These are phyloP conservation scores for Chaetomiaceae sp. DNA, from an alignment of 2,329 filamentous ascomycete species.

Conservation along the genomic window DNA sequence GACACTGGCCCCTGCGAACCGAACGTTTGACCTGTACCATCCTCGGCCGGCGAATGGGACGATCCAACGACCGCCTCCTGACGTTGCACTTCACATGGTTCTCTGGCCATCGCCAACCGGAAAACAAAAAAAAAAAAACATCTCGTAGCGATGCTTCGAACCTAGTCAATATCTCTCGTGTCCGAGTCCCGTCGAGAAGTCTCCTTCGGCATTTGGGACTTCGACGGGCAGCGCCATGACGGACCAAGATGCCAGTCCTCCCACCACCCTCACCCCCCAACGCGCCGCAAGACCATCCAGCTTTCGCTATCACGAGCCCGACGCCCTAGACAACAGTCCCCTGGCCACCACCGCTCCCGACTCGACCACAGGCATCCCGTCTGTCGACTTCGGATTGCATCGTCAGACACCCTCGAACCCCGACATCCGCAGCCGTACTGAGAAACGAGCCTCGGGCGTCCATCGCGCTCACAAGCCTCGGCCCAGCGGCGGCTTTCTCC, in stretches of 20 bases:
- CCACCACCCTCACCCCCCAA: constrained; percentile 24
- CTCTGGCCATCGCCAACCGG: background rate
- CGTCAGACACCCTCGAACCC: constrained; percentile 10
- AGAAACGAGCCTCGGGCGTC: constrained; percentile 21
- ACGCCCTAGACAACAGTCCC: background rate
- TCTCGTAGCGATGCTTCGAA: constrained; percentile 5
- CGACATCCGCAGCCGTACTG: constrained; percentile 15
- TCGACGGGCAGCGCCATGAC: constrained; percentile 30
- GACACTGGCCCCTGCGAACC: constrained; percentile 4
- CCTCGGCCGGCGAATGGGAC: constrained; percentile 18
- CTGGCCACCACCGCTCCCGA: background rate
- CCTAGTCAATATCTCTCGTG: constrained; percentile 27
- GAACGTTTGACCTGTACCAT: background rate
- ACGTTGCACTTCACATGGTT: constrained; percentile 15
- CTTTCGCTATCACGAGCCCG: constrained; percentile 10
- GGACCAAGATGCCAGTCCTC: constrained; percentile 30
- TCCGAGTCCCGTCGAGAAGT: constrained; percentile 7
- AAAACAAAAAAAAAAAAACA: background rate
- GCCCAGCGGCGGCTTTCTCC: constrained; percentile 48
- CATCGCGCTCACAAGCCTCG: constrained; percentile 40
- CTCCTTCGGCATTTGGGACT: background rate
- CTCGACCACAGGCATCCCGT: no score
- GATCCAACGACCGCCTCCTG: constrained; percentile 9
- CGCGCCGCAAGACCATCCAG: constrained; percentile 21
- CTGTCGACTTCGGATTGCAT: constrained; percentile 9